These are phyloP conservation scores for Colletotrichum theobromicola DNA, from an alignment of 2,329 filamentous ascomycete genomes.

Conservation along the genomic window DNA sequence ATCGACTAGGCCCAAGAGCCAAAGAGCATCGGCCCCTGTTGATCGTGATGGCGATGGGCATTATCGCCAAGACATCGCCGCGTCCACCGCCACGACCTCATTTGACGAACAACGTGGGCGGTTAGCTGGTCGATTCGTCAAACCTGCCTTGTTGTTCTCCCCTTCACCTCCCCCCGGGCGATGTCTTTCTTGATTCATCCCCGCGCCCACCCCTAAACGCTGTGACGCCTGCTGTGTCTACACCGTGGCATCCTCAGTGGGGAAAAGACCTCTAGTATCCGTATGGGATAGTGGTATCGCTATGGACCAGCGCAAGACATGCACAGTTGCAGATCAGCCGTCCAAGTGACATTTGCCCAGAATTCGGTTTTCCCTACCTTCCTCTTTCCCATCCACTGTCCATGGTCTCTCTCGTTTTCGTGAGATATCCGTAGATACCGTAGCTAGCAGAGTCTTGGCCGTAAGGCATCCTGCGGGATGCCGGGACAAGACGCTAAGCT, in stretches of 20 bases:
- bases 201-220: not conserved
- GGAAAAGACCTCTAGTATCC: not conserved
- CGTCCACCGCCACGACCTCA: not conserved
- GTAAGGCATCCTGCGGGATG: not conserved
- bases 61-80: not conserved
- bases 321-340: slow-evolving; percentile 7
- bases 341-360: not conserved
- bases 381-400: not conserved
- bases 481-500: not conserved
- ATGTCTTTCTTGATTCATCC: not conserved
- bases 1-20: not conserved
- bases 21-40: not conserved
- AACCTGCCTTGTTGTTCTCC: not conserved
- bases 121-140: not conserved
- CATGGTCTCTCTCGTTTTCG: not conserved
- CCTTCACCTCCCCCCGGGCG: not conserved
- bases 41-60: not conserved
- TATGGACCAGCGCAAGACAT: not conserved
- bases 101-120: not conserved
- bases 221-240: not conserved
- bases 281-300: not conserved
- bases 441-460: not conserved
- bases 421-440: not conserved
- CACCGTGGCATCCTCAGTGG: slow-evolving; percentile 1
- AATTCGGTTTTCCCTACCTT: not conserved